These are phyloP conservation scores for Aspergillus carlsbadensis DNA, from an alignment of 495 filamentous ascomycete genomes.

Conservation along the genomic window DNA sequence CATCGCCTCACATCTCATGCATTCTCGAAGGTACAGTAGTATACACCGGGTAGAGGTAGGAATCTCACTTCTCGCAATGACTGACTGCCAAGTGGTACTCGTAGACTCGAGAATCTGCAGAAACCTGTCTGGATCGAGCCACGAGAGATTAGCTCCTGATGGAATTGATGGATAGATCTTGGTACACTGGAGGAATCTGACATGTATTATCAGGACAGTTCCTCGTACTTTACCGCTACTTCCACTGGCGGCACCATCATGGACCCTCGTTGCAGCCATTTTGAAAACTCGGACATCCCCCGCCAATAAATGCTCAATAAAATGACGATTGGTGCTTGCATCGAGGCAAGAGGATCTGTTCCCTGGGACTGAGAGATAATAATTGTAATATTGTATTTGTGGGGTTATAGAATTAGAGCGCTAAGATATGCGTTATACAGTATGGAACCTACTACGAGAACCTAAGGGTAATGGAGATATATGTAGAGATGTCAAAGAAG, in stretches of 20 bases:
- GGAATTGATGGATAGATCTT: neutral
- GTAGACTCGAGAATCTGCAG: no score
- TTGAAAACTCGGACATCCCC: conserved; percentile 6
- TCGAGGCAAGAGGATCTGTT: neutral
- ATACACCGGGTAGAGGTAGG: no score
- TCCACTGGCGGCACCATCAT: neutral
- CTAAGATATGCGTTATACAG: neutral
- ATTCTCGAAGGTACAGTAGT: no score
- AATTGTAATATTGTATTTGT: neutral
- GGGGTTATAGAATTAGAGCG: neutral
- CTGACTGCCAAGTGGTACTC: no score
- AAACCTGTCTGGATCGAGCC: no score
- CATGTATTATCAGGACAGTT: neutral
- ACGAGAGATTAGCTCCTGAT: no score
- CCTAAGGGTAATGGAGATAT: no score
- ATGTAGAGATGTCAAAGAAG: no score
- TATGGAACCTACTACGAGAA: no score
- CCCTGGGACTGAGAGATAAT: neutral
- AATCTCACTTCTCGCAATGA: no score
- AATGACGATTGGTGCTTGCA: conserved; percentile 1
- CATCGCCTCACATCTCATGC: no score
- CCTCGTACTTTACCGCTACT: neutral
- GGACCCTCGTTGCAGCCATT: neutral
- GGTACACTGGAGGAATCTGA: neutral
- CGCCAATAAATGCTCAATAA: conserved; percentile 10